phyloP scores from a whole-genome alignment of 2,329 filamentous ascomycete genomes.

The Trichoderma citrinoviride region DNA sequence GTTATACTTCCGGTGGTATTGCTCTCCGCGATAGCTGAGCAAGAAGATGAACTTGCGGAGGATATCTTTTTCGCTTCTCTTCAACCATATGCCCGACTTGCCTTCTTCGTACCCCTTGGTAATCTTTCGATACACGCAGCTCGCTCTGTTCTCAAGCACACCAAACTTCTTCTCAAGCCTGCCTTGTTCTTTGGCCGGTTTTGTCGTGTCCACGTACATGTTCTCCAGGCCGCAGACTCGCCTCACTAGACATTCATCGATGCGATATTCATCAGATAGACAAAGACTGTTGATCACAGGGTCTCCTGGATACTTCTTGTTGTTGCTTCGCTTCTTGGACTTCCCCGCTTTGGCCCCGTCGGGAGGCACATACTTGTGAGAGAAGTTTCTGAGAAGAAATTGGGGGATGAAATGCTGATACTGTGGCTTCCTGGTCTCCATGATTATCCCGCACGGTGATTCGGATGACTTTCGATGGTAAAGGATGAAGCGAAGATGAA shows the following conservation, averaged over 20 bases:
- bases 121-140: not conserved
- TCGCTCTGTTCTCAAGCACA: not conserved
- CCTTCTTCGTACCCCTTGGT: not conserved
- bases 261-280: not conserved
- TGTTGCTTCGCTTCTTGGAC: not conserved
- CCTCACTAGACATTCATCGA: not conserved
- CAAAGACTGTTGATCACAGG: not conserved
- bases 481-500: too few relatives aligned
- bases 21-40: not conserved
- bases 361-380: not conserved
- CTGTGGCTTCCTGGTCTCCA: not conserved
- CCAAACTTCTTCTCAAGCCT: not conserved
- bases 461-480: not conserved
- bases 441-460: slow-evolving; percentile 51
- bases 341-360: not conserved
- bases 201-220: slow-evolving; percentile 4
- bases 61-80: not conserved
- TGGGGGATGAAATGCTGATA: slow-evolving; percentile 17
- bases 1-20: not conserved
- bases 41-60: slow-evolving; percentile 7
- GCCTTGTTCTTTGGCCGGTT: not conserved
- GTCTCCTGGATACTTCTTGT: not conserved
- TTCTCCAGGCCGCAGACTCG: not conserved
- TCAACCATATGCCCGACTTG: not conserved
- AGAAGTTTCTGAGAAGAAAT: slow-evolving; percentile 5